These are phyloP conservation scores for Inga leiocalycina DNA, from an alignment of 306 rosid species.

Conservation along the genomic window DNA sequence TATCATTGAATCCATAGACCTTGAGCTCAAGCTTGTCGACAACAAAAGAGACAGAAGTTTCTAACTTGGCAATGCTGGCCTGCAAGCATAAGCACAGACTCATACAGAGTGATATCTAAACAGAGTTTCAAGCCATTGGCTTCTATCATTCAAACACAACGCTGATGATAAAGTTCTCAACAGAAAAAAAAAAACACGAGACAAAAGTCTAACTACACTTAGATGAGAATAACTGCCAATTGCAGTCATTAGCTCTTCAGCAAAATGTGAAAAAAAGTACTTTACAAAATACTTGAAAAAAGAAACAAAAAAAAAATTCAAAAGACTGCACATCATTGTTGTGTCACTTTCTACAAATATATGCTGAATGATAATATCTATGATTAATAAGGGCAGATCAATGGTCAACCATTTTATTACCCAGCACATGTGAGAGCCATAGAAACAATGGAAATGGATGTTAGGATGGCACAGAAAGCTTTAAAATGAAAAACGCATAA, in stretches of 20 bases:
- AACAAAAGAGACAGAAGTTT: constrained; percentile 74
- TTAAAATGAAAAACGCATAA: background rate
- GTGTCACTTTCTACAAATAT: constrained; percentile 12
- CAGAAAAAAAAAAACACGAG: background rate
- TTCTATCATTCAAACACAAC: constrained; percentile 1
- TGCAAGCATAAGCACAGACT: constrained; percentile 37
- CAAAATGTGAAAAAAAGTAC: background rate
- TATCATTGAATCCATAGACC: constrained; percentile 89
- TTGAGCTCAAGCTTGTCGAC: constrained; percentile 88
- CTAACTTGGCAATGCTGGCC: constrained; percentile 95
- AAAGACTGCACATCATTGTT: constrained; percentile 1
- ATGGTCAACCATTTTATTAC: constrained; percentile 11
- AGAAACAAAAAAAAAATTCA: background rate
- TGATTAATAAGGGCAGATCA: background rate
- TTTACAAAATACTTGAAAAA: background rate
- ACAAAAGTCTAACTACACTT: background rate
- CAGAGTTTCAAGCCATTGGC: background rate
- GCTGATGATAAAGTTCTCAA: background rate
- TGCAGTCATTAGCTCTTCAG: background rate
- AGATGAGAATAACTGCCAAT: background rate
- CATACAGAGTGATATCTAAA: constrained; percentile 23
- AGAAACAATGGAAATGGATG: constrained; percentile 22
- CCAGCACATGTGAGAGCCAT: background rate
- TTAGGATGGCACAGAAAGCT: constrained; percentile 13
- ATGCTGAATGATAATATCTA: background rate